Evolutionary conservation across 2,329 filamentous ascomycete genomes (phyloP).

Genomic region (Calycina herbarum): DNA sequence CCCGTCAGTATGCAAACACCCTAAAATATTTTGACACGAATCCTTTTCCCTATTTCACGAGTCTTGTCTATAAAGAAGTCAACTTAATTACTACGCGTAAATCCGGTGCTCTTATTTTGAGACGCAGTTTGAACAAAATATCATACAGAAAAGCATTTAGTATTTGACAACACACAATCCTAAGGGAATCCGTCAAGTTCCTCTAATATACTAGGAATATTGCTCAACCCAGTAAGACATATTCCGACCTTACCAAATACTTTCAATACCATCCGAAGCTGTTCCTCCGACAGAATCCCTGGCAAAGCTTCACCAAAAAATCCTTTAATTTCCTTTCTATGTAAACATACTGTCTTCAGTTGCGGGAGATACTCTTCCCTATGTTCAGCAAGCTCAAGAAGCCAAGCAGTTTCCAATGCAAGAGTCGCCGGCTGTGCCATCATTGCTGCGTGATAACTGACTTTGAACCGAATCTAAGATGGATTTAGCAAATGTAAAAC

Average conservation of each 20-base stretch:
- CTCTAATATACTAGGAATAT: too few relatives aligned
- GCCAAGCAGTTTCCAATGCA: neutral
- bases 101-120: too few relatives aligned
- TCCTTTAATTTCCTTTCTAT: neutral
- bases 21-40: too few relatives aligned
- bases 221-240: too few relatives aligned
- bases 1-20: too few relatives aligned
- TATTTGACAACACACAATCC: too few relatives aligned
- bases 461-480: neutral
- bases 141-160: too few relatives aligned
- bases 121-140: too few relatives aligned
- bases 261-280: neutral
- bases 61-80: too few relatives aligned
- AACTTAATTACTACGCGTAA: too few relatives aligned
- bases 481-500: neutral
- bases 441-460: neutral
- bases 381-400: constrained; percentile 1
- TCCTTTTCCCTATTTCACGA: too few relatives aligned
- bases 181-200: too few relatives aligned
- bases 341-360: neutral
- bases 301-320: neutral
- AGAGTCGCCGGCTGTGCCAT: neutral
- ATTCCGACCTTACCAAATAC: neutral
- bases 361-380: neutral
- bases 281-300: neutral